Evolutionary conservation across 148 eudicot species (phyloP).

Genomic region (Amaranthus palmeri): DNA sequence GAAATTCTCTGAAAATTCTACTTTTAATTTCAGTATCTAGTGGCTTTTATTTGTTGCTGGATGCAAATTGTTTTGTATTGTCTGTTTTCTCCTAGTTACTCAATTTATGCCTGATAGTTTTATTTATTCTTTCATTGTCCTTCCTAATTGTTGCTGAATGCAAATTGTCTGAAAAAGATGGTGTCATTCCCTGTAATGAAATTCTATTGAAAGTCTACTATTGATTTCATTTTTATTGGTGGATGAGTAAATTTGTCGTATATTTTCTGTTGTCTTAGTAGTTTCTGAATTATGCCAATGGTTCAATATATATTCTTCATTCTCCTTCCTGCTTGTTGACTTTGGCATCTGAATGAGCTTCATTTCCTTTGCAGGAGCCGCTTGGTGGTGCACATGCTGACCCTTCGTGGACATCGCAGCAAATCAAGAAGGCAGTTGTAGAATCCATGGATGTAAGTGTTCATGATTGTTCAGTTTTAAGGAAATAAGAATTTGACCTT

Average conservation of each 20-base stretch:
- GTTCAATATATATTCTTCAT: neutral
- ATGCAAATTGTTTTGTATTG: neutral
- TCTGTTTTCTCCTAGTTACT: neutral
- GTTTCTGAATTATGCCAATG: neutral
- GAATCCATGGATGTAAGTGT: constrained; percentile 82
- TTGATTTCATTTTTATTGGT: neutral
- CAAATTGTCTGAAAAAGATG: constrained; percentile 49
- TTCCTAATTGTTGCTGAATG: constrained; percentile 3
- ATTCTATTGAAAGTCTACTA: neutral
- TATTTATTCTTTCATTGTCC: neutral
- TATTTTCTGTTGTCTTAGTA: neutral
- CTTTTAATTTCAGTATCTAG: neutral
- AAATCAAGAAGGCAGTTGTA: constrained; percentile 59
- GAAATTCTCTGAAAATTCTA: neutral
- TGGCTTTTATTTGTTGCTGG: neutral
- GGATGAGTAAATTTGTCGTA: neutral
- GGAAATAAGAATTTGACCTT: neutral
- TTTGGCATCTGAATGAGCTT: neutral
- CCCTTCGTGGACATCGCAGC: constrained; percentile 82
- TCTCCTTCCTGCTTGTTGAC: neutral
- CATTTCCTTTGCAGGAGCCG: constrained; percentile 54
- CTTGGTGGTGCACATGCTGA: constrained; percentile 91
- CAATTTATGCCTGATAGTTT: neutral
- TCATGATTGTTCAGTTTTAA: neutral
- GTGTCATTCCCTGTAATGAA: constrained; percentile 51